Base-by-base conservation (phyloP, 2,329 filamentous ascomycete species). In the Pseudogymnoascus sp. region DNA sequence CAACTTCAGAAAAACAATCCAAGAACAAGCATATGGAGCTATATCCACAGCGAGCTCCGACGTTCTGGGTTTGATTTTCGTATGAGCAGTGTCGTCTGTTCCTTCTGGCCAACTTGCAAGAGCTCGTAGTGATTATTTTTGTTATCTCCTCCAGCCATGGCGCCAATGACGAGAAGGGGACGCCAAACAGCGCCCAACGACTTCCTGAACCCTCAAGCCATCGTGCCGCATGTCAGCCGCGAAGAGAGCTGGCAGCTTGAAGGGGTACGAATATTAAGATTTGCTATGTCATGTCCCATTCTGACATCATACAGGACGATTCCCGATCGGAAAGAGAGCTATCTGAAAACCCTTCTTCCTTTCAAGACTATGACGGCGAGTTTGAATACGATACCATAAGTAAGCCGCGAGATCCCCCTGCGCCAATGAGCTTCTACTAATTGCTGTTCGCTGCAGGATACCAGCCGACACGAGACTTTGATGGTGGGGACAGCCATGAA, bases 401-500 rank as follows among this genome's bases (percentile, higher is more conserved):
- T 42, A 42, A 19, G 38, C 38, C n/a, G 9, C 38, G 2, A 11
- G 69, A 17, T n/a, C n/a, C 11, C 42, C 53, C 35, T 62, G 23
- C 71, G 69, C n/a, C 67, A 75, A 76, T 72, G 64, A 47, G 60
- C 59, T 65, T 67, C 60, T 63, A 50, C 61, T 38, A 40, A 61
- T 31, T 31, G 42, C 35, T 57, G 28, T 62, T 60, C 23, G 17
- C 38, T 62, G 60, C 64, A 70, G 68, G 66, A 31, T 65, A 68
- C 35, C 66, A 67, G 33, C 70, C 68, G n/a, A 67, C 66, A 63
- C 64, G 68, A 11, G 68, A 68, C 61, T 65, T 71, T 33, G 71
- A 78, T 40, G 76, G 62, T 17, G 64, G 70, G 3, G 68, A 78
- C 63, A 79, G 78, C 35, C 75, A 77, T 15, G 76, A 78, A 23